phyloP scores from a whole-genome alignment of 306 rosid genomes.

The Argentina anserina region DNA sequence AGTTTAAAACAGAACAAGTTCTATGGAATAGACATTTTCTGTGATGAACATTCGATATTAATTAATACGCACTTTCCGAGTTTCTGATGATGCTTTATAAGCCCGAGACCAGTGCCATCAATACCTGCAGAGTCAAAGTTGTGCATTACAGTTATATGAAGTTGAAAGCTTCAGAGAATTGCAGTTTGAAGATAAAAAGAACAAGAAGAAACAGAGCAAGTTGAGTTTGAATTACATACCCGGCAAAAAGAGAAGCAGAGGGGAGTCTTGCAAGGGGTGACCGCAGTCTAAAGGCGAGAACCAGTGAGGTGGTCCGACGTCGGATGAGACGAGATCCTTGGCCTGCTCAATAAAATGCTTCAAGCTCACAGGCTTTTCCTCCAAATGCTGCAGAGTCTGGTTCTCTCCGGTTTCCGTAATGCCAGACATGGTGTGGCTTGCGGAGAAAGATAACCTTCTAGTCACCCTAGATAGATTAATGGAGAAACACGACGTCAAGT shows the following conservation, averaged over 20 bases:
- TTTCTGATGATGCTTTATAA: conserved; percentile 54
- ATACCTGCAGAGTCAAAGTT: conserved; percentile 47
- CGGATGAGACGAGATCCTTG: conserved; percentile 41
- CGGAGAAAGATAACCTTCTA: not conserved
- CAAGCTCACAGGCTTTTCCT: conserved; percentile 7
- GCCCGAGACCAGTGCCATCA: conserved; percentile 85
- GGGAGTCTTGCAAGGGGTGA: conserved; percentile 44
- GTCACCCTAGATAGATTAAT: not conserved
- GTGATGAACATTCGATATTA: not conserved
- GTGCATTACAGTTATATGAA: no score
- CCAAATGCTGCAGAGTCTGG: not conserved
- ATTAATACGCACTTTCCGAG: conserved; percentile 57
- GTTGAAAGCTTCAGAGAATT: not conserved
- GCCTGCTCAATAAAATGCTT: conserved; percentile 52
- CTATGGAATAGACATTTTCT: no score
- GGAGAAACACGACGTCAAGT: not conserved
- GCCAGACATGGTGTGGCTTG: not conserved
- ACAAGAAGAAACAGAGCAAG: not conserved
- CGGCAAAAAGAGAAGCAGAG: conserved; percentile 73
- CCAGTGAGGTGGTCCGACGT: conserved; percentile 77
- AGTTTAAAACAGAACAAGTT: no score
- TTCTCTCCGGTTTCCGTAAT: not conserved
- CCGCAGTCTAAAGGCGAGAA: conserved; percentile 71
- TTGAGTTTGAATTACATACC: conserved; percentile 26
- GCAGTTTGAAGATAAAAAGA: not conserved